Conservation (phyloP, 129 eudicot species). For the Flaveria sonorensis region DNA sequence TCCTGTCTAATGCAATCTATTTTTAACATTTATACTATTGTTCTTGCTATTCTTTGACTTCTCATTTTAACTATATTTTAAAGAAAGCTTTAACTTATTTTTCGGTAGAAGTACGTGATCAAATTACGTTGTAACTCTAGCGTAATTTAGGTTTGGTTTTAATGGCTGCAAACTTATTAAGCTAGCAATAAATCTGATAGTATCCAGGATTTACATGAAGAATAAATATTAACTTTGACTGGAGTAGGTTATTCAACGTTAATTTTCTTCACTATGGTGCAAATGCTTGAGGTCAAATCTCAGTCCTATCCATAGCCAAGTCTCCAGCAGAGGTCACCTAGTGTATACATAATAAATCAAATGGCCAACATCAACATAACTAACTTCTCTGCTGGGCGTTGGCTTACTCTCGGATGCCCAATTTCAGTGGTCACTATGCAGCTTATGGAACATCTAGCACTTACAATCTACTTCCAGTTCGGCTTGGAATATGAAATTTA, state of each 20-base stretch:
- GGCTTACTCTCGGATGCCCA: neutral
- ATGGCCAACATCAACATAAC: neutral
- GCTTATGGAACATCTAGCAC: neutral
- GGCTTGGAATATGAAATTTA: neutral
- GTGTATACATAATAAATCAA: too few relatives aligned
- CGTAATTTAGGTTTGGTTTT: neutral
- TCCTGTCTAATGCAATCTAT: neutral
- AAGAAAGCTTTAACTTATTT: neutral
- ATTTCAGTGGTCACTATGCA: neutral
- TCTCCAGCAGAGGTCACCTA: too few relatives aligned
- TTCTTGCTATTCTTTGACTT: neutral
- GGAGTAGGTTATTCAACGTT: neutral
- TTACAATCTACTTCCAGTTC: neutral
- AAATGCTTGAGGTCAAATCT: neutral
- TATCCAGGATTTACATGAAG: neutral
- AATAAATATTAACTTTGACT: neutral
- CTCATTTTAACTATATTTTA: neutral
- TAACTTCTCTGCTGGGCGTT: neutral
- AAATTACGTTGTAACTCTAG: neutral
- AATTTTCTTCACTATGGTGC: neutral
- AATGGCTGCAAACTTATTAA: neutral
- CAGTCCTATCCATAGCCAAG: too few relatives aligned
- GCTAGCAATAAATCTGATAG: neutral
- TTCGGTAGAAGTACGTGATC: neutral
- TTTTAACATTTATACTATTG: neutral